Conservation (phyloP, 176 grass and related monocot species). For the Zizania latifolia region DNA sequence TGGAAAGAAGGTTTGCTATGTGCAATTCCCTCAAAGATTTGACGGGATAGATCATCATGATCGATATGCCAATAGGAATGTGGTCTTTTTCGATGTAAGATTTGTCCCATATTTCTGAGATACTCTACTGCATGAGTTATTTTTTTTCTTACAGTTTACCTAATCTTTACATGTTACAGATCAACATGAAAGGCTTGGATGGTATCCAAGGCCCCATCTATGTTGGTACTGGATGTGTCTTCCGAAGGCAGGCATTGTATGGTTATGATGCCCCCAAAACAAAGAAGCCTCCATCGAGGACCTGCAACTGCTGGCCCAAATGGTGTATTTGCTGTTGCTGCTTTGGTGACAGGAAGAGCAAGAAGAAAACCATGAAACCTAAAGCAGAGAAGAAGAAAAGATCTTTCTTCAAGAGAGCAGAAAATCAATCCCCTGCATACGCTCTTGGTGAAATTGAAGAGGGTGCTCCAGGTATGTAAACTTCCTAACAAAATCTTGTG, state of each 20-base stretch:
- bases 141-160: not conserved
- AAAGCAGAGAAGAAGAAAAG: not conserved
- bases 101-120: not conserved
- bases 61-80: slow-evolving; percentile 89
- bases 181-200: not conserved
- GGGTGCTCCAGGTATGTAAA: not conserved
- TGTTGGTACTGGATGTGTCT: not conserved
- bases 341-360: not conserved
- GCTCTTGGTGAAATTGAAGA: not conserved
- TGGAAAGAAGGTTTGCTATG: slow-evolving; percentile 83
- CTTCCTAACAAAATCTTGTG: not conserved
- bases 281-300: not conserved
- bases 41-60: slow-evolving; percentile 89
- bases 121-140: not conserved
- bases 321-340: not conserved
- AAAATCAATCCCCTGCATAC: not conserved
- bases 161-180: not conserved
- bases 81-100: slow-evolving; percentile 92
- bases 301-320: not conserved
- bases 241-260: not conserved
- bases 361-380: not conserved
- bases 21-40: slow-evolving; percentile 91
- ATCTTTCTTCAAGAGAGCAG: not conserved
- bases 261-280: not conserved
- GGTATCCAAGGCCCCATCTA: not conserved